Base-by-base conservation (phyloP, 805 yeast genomes). In the Vanderwaltozyma verrucispora region DNA sequence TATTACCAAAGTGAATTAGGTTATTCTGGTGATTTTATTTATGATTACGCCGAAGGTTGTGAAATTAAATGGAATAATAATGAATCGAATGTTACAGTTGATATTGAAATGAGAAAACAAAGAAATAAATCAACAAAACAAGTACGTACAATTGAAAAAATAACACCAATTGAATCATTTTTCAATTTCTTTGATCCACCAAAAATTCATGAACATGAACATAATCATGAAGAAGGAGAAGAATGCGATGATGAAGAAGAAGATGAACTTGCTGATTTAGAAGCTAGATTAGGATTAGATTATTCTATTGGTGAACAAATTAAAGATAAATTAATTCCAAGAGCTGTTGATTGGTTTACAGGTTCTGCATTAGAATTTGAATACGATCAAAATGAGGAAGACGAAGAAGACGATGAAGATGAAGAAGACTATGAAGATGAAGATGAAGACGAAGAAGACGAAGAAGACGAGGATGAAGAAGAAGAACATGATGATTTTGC, bases 301-400 rank as follows among this genome's bases (percentile, higher is more conserved):
- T 92, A 92, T 67, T 92, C 87, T 56, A 71, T 92, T 45, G 98
- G 97, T 45, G 98, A 92, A 64, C 88, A 88, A 54, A 75, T 92
- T 60, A 92, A 92, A 69, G 97, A 92, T 62, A 83, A 92, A 62
- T 73, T 92, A 57, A 80, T 92, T 45, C 96, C 97, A 45, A 78
- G 96, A 58, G 97, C 97, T 36, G 74, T 92, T 53, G 97, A 89
- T 61, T 92, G 98, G 97, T 92, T 87, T 62, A 89, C 98, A 9
- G 98, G 98, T 33, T 86, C 86, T 47, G 98, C 98, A 18, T 72
- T 89, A 41, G 94, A 83, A 40, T 83, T 74, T 56, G 80, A 74
- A 47, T 75, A 68, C 34, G 68, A 64, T 43, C 72, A 72, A 25
- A 84, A 71, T 14, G 79, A 73, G 12, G 86, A 71, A 9, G 84